Percentiles rank a stretch among this genome's conserved stretches.
Conservation (phyloP, 371 early-diverging fungal genomes). For the Nosema muscidifuracis region DNA sequence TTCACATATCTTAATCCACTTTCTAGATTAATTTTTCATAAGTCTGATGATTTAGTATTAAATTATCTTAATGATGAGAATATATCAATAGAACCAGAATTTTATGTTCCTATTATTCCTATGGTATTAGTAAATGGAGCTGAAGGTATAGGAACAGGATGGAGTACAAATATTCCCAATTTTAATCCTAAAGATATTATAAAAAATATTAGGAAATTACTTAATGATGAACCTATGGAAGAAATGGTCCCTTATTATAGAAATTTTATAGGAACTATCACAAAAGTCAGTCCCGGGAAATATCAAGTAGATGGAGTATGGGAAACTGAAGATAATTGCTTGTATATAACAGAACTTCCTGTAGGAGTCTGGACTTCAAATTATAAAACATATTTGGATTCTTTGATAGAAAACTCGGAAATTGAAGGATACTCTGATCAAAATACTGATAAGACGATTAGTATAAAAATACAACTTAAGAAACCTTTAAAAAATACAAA, state of each 20-base stretch:
- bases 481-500: constrained; percentile 72
- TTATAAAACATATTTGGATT: constrained; percentile 80
- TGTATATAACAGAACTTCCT: constrained; percentile 87
- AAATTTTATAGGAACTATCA: constrained; percentile 70
- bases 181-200: constrained; percentile 86
- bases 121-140: constrained; percentile 92
- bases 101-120: constrained; percentile 91
- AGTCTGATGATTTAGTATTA: constrained; percentile 78
- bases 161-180: constrained; percentile 68
- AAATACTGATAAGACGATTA: constrained; percentile 67
- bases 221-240: constrained; percentile 69
- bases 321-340: constrained; percentile 67
- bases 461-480: constrained; percentile 72
- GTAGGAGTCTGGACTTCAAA: constrained; percentile 82
- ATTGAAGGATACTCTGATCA: constrained; percentile 65
- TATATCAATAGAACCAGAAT: constrained; percentile 83
- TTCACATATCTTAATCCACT: constrained; percentile 73
- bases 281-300: constrained; percentile 64
- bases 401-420: constrained; percentile 66
- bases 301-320: constrained; percentile 72
- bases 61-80: constrained; percentile 86
- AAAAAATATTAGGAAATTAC: constrained; percentile 73
- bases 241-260: constrained; percentile 90
- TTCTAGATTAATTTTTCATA: constrained; percentile 75
- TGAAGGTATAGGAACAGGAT: constrained; percentile 95